A percentile compares a stretch with the other conserved stretches of the same genome.
phyloP scores from a whole-genome alignment of 75 land plant genomes.

The Pseudotsuga menziesii region DNA sequence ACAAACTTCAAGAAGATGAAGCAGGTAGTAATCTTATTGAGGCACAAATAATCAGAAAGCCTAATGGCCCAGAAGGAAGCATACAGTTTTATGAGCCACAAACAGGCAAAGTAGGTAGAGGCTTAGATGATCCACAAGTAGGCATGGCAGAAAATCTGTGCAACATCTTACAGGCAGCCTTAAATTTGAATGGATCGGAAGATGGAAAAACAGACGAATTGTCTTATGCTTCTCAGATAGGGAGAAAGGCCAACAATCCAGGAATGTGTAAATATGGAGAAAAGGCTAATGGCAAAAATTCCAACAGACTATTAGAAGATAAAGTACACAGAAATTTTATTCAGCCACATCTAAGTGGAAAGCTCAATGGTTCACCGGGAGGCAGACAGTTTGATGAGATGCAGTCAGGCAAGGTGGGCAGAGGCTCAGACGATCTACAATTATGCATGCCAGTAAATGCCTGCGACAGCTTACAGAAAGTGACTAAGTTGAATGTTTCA shows the following conservation, averaged over 20 bases:
- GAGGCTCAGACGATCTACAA: background rate
- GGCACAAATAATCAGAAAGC: background rate
- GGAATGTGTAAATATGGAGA: too few species aligned
- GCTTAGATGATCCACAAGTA: background rate
- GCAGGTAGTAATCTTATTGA: background rate
- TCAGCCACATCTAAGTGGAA: background rate
- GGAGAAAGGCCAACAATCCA: too few species aligned
- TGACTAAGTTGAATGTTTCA: background rate
- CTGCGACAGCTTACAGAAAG: background rate
- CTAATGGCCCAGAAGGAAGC: background rate
- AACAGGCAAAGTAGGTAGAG: background rate
- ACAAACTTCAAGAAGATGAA: background rate
- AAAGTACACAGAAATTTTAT: background rate
- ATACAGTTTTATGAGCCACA: background rate
- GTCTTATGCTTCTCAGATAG: too few species aligned
- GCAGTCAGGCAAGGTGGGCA: background rate
- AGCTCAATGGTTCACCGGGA: background rate
- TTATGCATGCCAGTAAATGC: background rate
- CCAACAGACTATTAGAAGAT: background rate
- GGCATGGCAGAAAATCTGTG: background rate
- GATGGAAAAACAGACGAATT: too few species aligned
- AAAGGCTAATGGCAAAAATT: background rate
- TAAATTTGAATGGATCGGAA: too few species aligned
- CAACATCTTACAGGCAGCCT: background rate
- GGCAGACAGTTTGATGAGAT: background rate